Conservation (phyloP, 2,329 filamentous ascomycete genomes). For the Talaromyces sp. region DNA sequence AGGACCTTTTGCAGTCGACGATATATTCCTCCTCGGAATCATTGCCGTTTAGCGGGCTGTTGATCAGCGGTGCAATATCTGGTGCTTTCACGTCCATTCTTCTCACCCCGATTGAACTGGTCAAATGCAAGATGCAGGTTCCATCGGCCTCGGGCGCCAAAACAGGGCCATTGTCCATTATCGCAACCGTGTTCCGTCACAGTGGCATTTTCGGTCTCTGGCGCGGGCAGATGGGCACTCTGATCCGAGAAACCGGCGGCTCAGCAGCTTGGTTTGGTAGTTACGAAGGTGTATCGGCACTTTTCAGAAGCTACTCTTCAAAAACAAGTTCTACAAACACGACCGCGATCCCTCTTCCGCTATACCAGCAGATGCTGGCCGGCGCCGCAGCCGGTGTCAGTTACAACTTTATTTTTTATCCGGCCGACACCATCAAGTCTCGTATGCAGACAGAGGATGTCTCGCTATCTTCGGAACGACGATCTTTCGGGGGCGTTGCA, state of each 20-base stretch:
- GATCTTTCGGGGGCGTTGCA: slow-evolving; percentile 68
- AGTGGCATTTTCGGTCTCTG: slow-evolving; percentile 85
- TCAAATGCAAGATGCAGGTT: slow-evolving; percentile 98
- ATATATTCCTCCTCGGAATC: slow-evolving; percentile 52
- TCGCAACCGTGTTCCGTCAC: slow-evolving; percentile 72
- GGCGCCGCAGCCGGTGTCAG: slow-evolving; percentile 84
- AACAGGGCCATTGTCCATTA: slow-evolving; percentile 63
- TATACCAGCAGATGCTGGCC: slow-evolving; percentile 83
- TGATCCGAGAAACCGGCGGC: slow-evolving; percentile 90
- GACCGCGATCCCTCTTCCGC: slow-evolving; percentile 52
- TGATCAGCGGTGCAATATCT: slow-evolving; percentile 76
- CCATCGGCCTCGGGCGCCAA: slow-evolving; percentile 41
- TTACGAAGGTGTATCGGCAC: slow-evolving; percentile 71
- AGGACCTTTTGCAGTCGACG: slow-evolving; percentile 59
- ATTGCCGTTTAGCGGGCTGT: slow-evolving; percentile 69
- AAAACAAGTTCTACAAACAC: not conserved
- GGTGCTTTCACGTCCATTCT: slow-evolving; percentile 86
- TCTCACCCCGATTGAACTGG: slow-evolving; percentile 89
- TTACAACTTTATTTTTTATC: slow-evolving; percentile 97
- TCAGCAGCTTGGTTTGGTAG: slow-evolving; percentile 92
- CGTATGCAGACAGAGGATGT: slow-evolving; percentile 88
- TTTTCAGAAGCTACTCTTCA: slow-evolving; percentile 54
- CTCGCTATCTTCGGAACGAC: slow-evolving; percentile 32
- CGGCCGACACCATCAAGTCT: slow-evolving; percentile 94
- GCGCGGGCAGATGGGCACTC: slow-evolving; percentile 88